Conservation (phyloP, 192 early-diverging fungal genomes). For the Backusella tuberculispora region DNA sequence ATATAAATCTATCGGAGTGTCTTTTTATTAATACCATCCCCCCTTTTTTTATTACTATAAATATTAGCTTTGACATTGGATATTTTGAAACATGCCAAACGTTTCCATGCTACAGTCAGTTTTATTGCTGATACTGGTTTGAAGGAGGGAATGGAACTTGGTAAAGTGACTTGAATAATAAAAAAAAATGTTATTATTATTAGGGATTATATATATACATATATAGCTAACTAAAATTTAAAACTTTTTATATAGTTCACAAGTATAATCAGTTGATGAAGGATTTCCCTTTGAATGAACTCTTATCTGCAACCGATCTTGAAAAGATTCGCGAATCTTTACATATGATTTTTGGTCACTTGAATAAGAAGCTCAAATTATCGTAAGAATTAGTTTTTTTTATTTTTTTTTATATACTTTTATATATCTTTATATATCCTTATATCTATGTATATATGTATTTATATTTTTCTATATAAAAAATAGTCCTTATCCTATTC, state of each 20-base stretch:
- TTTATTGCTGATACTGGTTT: constrained; percentile 98
- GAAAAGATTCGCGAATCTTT: constrained; percentile 79
- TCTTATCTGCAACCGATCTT: constrained; percentile 93
- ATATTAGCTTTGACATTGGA: constrained; percentile 81
- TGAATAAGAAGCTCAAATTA: constrained; percentile 97
- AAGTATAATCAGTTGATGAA: constrained; percentile 99
- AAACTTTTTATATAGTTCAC: constrained; percentile 52
- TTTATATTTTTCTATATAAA: neutral
- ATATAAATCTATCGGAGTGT: neutral
- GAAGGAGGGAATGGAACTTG: constrained; percentile 90
- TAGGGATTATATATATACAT: too few relatives aligned
- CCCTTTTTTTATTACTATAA: constrained; percentile 34
- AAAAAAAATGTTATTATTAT: neutral
- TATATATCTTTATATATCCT: neutral
- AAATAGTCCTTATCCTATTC: constrained; percentile 79
- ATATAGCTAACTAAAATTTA: neutral
- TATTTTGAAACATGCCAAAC: constrained; percentile 94
- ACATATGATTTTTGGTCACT: constrained; percentile 86
- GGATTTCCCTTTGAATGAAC: constrained; percentile 97
- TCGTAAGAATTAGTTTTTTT: constrained; percentile 53
- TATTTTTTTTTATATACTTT: constrained; percentile 28
- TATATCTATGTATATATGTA: constrained; percentile 38
- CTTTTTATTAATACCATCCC: too few relatives aligned
- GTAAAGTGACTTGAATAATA: constrained; percentile 33
- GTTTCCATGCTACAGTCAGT: constrained; percentile 96